Evolutionary conservation across 2,329 filamentous ascomycete species (phyloP).

Genomic region (Botryotinia convoluta): DNA sequence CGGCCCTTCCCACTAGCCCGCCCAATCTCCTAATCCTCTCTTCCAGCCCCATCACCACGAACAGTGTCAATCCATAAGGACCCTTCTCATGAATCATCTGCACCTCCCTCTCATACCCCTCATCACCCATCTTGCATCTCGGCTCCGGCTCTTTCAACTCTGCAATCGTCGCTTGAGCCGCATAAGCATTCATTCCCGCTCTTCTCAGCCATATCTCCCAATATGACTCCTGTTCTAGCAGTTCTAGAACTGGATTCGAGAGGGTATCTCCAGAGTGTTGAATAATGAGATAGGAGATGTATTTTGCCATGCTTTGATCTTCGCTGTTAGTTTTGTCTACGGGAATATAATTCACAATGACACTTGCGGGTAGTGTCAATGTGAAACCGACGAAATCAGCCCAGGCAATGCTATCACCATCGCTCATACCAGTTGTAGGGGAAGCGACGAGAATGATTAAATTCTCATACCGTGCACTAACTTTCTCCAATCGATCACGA

Average conservation of each 20-base stretch:
- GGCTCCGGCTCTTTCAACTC: constrained; percentile 42
- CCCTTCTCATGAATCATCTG: neutral
- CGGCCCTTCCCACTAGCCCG: constrained; percentile 48
- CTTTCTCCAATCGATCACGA: constrained; percentile 51
- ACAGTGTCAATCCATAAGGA: constrained; percentile 49
- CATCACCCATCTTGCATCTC: constrained; percentile 21
- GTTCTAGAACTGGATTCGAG: constrained; percentile 14
- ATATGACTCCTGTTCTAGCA: constrained; percentile 57
- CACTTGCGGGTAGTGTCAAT: constrained; percentile 40
- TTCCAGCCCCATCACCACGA: constrained; percentile 54
- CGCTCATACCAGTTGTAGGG: constrained; percentile 38
- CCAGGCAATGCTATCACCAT: constrained; percentile 31
- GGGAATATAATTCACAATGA: constrained; percentile 46
- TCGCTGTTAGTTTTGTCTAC: constrained; percentile 35
- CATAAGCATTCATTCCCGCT: constrained; percentile 67
- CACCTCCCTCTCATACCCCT: constrained; percentile 21
- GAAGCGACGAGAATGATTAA: constrained; percentile 69
- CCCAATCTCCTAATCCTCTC: constrained; percentile 52
- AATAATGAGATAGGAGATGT: constrained; percentile 53
- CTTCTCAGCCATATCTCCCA: constrained; percentile 68
- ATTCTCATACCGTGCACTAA: constrained; percentile 61
- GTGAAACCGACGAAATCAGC: constrained; percentile 37
- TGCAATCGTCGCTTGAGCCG: constrained; percentile 62
- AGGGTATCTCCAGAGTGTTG: constrained; percentile 32
- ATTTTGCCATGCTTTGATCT: constrained; percentile 49